phyloP scores from a whole-genome alignment of 495 filamentous ascomycete species.

The Annulohypoxylon nitens region DNA sequence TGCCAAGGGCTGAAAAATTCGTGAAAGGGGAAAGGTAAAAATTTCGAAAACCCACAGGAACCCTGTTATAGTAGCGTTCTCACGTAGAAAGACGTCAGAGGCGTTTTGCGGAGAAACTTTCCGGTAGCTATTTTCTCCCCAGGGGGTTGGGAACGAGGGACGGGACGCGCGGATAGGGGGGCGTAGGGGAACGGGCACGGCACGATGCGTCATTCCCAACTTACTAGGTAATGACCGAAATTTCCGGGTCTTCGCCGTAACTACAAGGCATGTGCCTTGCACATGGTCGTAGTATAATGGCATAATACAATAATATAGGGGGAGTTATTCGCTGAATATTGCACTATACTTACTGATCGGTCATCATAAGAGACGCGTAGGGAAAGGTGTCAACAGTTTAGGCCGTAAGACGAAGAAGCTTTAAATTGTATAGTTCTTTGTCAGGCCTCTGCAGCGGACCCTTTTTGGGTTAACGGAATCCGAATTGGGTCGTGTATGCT shows the following conservation, averaged over 20 bases:
- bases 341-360: constrained; percentile 29
- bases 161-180: constrained; percentile 43
- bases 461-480: constrained; percentile 42
- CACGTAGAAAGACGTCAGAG: constrained; percentile 16
- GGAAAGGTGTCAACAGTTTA: constrained; percentile 25
- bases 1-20: constrained; percentile 12
- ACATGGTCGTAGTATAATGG: constrained; percentile 18
- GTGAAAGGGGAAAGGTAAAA: neutral
- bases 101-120: constrained; percentile 35
- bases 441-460: constrained; percentile 45
- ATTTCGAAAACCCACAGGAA: neutral
- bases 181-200: constrained; percentile 18
- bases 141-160: constrained; percentile 37
- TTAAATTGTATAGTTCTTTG: constrained; percentile 42
- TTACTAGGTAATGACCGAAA: constrained; percentile 10
- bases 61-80: constrained; percentile 4
- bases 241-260: constrained; percentile 25
- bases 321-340: constrained; percentile 44
- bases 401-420: constrained; percentile 31
- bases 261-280: constrained; percentile 18
- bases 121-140: constrained; percentile 14
- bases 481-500: constrained; percentile 45
- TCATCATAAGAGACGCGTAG: constrained; percentile 27
- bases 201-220: constrained; percentile 36
- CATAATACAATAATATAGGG: constrained; percentile 28